phyloP scores from a whole-genome alignment of 2,329 filamentous ascomycete species.

The Didymella pinodella region DNA sequence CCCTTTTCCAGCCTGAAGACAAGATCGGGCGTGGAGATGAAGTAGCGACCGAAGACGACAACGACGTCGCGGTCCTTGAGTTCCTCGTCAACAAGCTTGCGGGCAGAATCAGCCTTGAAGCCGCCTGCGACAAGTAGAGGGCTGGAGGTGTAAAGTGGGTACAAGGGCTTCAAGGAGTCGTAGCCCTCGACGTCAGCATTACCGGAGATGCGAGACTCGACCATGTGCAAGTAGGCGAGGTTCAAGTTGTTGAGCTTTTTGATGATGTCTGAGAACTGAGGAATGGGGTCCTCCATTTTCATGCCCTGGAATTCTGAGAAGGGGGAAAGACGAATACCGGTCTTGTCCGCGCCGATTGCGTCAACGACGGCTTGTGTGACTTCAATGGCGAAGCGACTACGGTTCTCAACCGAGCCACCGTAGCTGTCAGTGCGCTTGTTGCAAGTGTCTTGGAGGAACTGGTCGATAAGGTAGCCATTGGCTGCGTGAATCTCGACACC shows the following conservation, averaged over 20 bases:
- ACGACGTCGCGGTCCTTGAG: conserved; percentile 55
- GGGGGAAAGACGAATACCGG: conserved; percentile 66
- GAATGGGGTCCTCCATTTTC: conserved; percentile 67
- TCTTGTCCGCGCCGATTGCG: conserved; percentile 65
- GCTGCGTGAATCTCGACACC: conserved; percentile 66
- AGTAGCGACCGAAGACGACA: conserved; percentile 59
- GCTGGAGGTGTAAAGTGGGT: conserved; percentile 35
- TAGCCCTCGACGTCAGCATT: conserved; percentile 45
- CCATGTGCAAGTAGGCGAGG: conserved; percentile 59
- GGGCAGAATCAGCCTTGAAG: conserved; percentile 51
- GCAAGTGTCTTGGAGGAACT: conserved; percentile 68
- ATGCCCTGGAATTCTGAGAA: conserved; percentile 70
- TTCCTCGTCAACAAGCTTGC: conserved; percentile 50
- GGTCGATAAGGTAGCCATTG: conserved; percentile 72
- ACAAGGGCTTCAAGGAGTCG: conserved; percentile 35
- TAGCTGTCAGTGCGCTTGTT: conserved; percentile 62
- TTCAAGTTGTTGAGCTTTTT: conserved; percentile 59
- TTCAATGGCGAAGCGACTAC: conserved; percentile 62
- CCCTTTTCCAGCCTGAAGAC: conserved; percentile 56
- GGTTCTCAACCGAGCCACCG: conserved; percentile 61
- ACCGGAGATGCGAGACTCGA: conserved; percentile 65
- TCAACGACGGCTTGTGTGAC: conserved; percentile 60
- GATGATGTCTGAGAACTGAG: conserved; percentile 69
- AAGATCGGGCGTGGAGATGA: conserved; percentile 60
- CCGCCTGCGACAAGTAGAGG: conserved; percentile 55